Percentiles rank a stretch among this genome's conserved stretches.
Evolutionary conservation across 306 rosid genomes (phyloP).

Genomic region (Amphicarpaea edgeworthii): DNA sequence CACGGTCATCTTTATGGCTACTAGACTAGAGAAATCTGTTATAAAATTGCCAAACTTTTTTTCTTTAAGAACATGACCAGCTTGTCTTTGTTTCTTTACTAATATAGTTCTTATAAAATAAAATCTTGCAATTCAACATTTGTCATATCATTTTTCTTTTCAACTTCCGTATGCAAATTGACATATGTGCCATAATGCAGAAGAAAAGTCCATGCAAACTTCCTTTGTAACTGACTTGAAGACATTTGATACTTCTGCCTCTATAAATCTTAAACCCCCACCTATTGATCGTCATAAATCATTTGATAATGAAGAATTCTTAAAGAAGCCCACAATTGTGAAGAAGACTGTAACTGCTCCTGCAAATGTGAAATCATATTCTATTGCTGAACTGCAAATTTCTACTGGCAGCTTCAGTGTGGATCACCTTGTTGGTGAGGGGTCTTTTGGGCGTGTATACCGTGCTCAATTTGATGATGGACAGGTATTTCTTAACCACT

Average conservation of each 20-base stretch:
- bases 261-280: conserved; percentile 89
- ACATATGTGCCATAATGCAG: conserved; percentile 59
- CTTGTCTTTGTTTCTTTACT: conserved; percentile 21
- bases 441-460: conserved; percentile 93
- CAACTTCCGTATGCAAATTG: conserved; percentile 31
- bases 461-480: conserved; percentile 88
- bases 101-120: conserved; percentile 29
- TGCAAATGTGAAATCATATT: conserved; percentile 71
- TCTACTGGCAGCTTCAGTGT: conserved; percentile 91
- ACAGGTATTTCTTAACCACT: conserved; percentile 60
- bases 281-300: conserved; percentile 90
- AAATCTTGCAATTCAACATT: conserved; percentile 37
- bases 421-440: conserved; percentile 93
- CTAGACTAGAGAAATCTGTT: conserved; percentile 32
- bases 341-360: conserved; percentile 71
- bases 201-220: conserved; percentile 69
- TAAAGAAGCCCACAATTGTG: conserved; percentile 62
- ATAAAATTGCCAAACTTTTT: conserved; percentile 5
- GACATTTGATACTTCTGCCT: conserved; percentile 65
- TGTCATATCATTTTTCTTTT: conserved; percentile 21
- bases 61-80: background rate
- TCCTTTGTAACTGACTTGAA: conserved; percentile 62
- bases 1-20: conserved; percentile 10
- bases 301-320: conserved; percentile 74
- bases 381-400: conserved; percentile 92